These are phyloP conservation scores for Rubus parviflorus DNA, from an alignment of 306 rosid species.

Conservation along the genomic window DNA sequence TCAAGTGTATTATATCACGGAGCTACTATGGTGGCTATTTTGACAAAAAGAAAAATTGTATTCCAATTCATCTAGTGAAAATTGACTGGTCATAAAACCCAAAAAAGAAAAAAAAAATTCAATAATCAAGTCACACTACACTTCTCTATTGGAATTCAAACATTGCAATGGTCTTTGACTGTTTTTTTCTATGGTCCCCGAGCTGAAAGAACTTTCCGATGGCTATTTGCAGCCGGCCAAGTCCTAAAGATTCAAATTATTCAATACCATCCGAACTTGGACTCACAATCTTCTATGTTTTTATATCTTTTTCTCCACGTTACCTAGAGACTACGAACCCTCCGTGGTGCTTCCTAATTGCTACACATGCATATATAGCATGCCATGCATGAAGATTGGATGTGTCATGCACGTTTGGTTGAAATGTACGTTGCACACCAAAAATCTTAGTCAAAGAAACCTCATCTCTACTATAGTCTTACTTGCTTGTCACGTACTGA, in stretches of 20 bases:
- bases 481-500: not conserved
- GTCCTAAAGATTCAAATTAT: not conserved
- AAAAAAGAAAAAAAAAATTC: no score
- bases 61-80: no score
- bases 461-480: not conserved
- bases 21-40: not conserved
- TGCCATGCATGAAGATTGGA: constrained; percentile 3
- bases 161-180: not conserved
- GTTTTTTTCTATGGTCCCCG: not conserved
- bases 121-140: not conserved
- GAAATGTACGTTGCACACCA: not conserved
- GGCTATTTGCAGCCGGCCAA: constrained; percentile 10
- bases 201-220: constrained; percentile 2
- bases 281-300: not conserved
- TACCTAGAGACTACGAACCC: constrained; percentile 8
- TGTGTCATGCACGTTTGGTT: constrained; percentile 19
- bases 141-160: constrained; percentile 24
- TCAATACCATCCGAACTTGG: constrained; percentile 17
- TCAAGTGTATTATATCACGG: not conserved
- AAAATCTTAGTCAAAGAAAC: constrained; percentile 16
- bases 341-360: constrained; percentile 21
- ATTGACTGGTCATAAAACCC: not conserved
- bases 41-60: no score
- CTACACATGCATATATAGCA: not conserved
- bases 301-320: not conserved